These are phyloP conservation scores for Alternaria sp. DNA, from an alignment of 2,329 filamentous ascomycete species.

Conservation along the genomic window DNA sequence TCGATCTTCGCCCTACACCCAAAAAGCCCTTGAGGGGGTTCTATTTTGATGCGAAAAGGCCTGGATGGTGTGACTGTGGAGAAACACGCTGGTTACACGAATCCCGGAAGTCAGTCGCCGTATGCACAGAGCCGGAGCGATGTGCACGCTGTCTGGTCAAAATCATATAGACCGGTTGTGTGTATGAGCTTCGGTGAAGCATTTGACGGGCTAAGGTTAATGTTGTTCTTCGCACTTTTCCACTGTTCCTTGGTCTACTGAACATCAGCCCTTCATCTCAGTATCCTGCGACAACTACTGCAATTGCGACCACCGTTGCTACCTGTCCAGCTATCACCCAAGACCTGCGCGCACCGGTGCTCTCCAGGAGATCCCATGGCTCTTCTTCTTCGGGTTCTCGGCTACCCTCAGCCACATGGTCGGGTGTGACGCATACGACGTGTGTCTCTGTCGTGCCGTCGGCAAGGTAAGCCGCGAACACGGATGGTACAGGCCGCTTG, in stretches of 20 bases:
- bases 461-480: background rate
- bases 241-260: background rate
- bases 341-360: background rate
- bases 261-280: background rate
- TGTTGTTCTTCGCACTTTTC: background rate
- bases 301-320: background rate
- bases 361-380: background rate
- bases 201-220: background rate
- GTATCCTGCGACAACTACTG: background rate
- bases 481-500: background rate
- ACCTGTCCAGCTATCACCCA: background rate
- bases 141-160: background rate
- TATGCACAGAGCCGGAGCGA: background rate
- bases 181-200: background rate
- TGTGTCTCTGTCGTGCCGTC: background rate
- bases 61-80: slow-evolving; percentile 10
- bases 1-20: background rate
- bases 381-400: background rate
- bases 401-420: background rate
- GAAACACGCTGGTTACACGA: slow-evolving; percentile 6
- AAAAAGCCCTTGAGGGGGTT: background rate
- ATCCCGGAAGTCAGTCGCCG: background rate
- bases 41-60: background rate
- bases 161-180: background rate
- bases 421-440: background rate